Evolutionary conservation across 768 basidiomycete genomes (phyloP).

Genomic region (Baorangia bicolor): DNA sequence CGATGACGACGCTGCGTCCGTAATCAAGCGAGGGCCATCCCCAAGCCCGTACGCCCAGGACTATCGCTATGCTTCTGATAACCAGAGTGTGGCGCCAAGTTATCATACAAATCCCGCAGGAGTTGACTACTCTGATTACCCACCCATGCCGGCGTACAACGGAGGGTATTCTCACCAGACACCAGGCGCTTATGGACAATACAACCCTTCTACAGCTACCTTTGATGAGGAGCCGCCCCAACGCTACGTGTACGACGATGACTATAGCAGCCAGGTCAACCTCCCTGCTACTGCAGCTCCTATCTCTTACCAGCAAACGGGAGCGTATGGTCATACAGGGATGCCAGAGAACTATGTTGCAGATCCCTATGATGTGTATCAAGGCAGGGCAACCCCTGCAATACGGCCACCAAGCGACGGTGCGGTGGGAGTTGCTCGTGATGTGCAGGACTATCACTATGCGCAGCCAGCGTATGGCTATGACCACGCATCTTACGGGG

Average conservation of each 20-base stretch:
- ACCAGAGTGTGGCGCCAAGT: slow-evolving; percentile 39
- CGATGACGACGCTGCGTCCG: slow-evolving; percentile 52
- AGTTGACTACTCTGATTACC: slow-evolving; percentile 45
- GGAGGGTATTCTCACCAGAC: slow-evolving; percentile 59
- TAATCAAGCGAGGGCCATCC: slow-evolving; percentile 52
- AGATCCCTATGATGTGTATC: slow-evolving; percentile 57
- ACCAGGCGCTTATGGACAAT: slow-evolving; percentile 50
- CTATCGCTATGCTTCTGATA: slow-evolving; percentile 54
- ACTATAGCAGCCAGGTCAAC: slow-evolving; percentile 63
- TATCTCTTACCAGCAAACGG: slow-evolving; percentile 43
- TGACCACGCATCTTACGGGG: slow-evolving; percentile 31
- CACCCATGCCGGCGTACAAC: slow-evolving; percentile 77
- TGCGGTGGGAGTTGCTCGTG: slow-evolving; percentile 36
- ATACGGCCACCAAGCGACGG: slow-evolving; percentile 33
- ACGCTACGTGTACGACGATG: slow-evolving; percentile 59
- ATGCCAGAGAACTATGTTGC: slow-evolving; percentile 34
- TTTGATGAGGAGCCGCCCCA: slow-evolving; percentile 53
- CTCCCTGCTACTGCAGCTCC: slow-evolving; percentile 60
- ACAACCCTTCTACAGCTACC: slow-evolving; percentile 57
- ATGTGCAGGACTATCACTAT: slow-evolving; percentile 38
- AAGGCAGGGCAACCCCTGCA: slow-evolving; percentile 44
- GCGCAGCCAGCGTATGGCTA: slow-evolving; percentile 23
- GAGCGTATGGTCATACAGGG: slow-evolving; percentile 18
- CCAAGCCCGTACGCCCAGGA: slow-evolving; percentile 56
- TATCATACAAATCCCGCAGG: slow-evolving; percentile 43